A percentile compares a stretch with the other conserved stretches of the same genome.
phyloP scores from a whole-genome alignment of 306 rosid genomes.

The Dalbergia cultrata region DNA sequence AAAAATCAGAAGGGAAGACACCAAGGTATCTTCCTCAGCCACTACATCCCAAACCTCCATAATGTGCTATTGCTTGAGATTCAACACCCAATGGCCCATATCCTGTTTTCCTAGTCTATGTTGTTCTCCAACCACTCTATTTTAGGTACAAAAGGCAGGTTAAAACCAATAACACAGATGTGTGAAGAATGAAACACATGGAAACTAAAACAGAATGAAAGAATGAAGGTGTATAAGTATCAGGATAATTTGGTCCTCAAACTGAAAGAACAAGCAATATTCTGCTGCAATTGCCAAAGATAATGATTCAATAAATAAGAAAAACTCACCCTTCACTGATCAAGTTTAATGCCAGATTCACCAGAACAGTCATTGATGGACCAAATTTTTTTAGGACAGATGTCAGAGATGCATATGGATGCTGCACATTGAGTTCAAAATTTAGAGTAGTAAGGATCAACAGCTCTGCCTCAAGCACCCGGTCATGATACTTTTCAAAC shows the following conservation, averaged over 20 bases:
- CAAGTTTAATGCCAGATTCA: conserved; percentile 93
- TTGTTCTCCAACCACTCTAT: conserved; percentile 45
- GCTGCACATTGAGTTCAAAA: conserved; percentile 91
- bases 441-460: conserved; percentile 89
- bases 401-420: conserved; percentile 92
- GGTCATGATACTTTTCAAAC: conserved; percentile 91
- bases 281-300: conserved; percentile 17
- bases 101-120: conserved; percentile 58
- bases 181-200: conserved; percentile 53
- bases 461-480: conserved; percentile 90
- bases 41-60: conserved; percentile 60
- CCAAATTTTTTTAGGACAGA: conserved; percentile 87
- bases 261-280: conserved; percentile 45
- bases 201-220: conserved; percentile 43
- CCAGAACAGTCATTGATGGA: conserved; percentile 80
- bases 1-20: conserved; percentile 61
- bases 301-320: conserved; percentile 12
- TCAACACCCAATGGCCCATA: conserved; percentile 59
- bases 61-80: conserved; percentile 54
- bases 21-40: conserved; percentile 60
- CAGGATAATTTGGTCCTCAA: conserved; percentile 41
- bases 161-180: conserved; percentile 50
- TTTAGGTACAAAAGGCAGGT: conserved; percentile 43
- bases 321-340: conserved; percentile 97
- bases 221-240: conserved; percentile 9